Evolutionary conservation across 169 alveolate genomes (phyloP).

Genomic region (Besnoitia besnoiti): DNA sequence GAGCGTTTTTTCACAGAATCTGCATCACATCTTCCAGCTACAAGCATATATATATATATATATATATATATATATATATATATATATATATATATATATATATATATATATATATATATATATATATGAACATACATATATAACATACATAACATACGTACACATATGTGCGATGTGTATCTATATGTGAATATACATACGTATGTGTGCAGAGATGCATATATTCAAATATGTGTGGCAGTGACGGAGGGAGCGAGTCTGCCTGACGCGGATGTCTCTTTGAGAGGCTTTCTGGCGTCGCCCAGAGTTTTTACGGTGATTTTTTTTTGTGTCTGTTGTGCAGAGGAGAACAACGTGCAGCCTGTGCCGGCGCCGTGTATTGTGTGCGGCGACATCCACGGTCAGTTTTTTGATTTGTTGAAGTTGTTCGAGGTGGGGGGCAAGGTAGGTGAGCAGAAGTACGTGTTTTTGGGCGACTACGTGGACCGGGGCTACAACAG

Average conservation of each 20-base stretch:
- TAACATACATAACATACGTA: no score
- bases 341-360: constrained; percentile 86
- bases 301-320: not conserved
- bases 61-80: no score
- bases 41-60: not conserved
- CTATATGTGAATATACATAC: no score
- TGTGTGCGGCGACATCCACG: constrained; percentile 97
- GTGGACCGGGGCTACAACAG: constrained; percentile 97
- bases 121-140: no score
- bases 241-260: not conserved
- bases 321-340: not conserved
- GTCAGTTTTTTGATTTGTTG: constrained; percentile 96
- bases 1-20: no score
- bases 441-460: constrained; percentile 93
- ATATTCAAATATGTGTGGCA: no score
- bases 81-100: no score
- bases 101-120: no score
- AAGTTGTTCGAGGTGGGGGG: constrained; percentile 96
- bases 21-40: no score
- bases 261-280: not conserved
- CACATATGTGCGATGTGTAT: no score
- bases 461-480: constrained; percentile 95
- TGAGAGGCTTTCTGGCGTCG: not conserved
- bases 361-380: constrained; percentile 90
- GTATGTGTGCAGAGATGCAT: no score